Base-by-base conservation (phyloP, 2,329 filamentous ascomycete species). In the Cordyceps tenuipes region DNA sequence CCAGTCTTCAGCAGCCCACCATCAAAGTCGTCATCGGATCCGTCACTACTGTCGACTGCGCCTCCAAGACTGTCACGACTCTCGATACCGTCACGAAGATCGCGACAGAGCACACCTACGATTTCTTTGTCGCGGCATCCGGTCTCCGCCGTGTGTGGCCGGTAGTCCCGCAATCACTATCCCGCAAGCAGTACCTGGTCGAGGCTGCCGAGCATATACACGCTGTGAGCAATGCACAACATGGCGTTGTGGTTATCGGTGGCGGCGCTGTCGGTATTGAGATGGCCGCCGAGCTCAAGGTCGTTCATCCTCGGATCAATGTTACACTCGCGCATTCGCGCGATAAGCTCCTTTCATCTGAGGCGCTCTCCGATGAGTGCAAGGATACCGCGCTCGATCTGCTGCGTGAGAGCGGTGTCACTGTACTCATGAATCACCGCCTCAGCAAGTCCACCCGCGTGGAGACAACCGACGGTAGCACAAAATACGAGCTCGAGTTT, bases 261-360 rank as follows among this genome's bases (percentile, higher is more conserved):
- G 89, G 89, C 64, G 74, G 88, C 54, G 90, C 89, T 7, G 89
- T 92, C 1, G 90, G 90, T 9, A 85, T 92, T 59, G 89, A 93
- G 70, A 91, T 93, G 80, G 88, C 90, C 0, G 84, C 87, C 1
- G 89, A 94, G 73, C 76, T 92, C 58, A 92, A 91, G 72, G 71
- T 82, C 50, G 75, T 85, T 26, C 79, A 86, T 62, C 88, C 90
- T 0, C 67, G 80, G 12, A 75, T 84, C 58, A 80, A 81, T 46
- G 85, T 93, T n/a, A 89, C 84, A 1, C 80, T 94, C 1, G 82
- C 90, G 5, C 90, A 93, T 70, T 91, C 89, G 4, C 79, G 88
- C 21, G 76, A 81, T 29, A 82, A 82, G 66, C 80, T 93, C 1
- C 78, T 93, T 8, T 91, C 88, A 0, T 83, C 87, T 0, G 90